phyloP scores from a whole-genome alignment of 768 basidiomycete species.

The Pleurotus salmoneostramineus region DNA sequence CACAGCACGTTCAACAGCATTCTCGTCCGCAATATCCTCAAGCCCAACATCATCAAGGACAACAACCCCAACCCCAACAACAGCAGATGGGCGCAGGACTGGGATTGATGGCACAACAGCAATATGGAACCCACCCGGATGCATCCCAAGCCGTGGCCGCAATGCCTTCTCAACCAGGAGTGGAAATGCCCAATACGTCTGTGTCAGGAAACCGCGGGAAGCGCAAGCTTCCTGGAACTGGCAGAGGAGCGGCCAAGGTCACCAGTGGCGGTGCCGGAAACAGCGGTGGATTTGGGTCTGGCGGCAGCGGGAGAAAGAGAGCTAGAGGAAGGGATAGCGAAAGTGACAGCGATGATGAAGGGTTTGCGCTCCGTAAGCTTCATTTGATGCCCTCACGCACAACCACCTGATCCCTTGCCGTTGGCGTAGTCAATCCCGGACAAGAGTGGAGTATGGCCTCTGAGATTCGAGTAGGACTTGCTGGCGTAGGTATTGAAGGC shows the following conservation, averaged over 20 bases:
- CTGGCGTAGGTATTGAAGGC: slow-evolving; percentile 1
- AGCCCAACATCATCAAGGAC: neutral
- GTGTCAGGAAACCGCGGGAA: neutral
- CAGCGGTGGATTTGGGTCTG: neutral
- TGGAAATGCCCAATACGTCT: neutral
- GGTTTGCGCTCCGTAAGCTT: neutral
- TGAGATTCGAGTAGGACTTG: slow-evolving; percentile 5
- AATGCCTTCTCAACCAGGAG: neutral
- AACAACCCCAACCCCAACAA: neutral
- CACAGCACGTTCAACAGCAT: neutral
- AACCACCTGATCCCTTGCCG: neutral
- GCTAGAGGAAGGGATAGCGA: neutral
- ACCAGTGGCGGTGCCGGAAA: neutral
- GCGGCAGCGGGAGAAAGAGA: neutral
- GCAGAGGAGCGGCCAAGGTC: neutral
- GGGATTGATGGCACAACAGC: neutral
- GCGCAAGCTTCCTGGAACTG: neutral
- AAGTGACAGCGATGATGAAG: slow-evolving; percentile 6
- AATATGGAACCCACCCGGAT: neutral
- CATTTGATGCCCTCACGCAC: neutral
- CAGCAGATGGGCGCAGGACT: neutral
- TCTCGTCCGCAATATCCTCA: neutral
- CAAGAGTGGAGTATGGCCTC: slow-evolving; percentile 5
- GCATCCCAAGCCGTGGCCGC: neutral
- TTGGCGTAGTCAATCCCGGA: neutral